Conservation (phyloP, 1,284 basidiomycete species). For the Cutaneotrichosporon sp. region DNA sequence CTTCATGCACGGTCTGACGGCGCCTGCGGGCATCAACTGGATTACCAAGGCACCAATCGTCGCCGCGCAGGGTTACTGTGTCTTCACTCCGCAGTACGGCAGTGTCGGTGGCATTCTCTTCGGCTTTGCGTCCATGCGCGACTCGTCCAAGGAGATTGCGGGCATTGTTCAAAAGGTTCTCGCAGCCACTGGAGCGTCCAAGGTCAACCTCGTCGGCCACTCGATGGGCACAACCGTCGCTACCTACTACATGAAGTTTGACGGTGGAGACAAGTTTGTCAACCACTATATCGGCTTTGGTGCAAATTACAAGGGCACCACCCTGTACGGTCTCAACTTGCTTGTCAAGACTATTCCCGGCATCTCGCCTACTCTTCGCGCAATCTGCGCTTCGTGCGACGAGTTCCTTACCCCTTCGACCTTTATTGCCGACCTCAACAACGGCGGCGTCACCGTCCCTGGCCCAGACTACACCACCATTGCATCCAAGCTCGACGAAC, state of each 20-base stretch:
- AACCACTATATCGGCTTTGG: constrained; percentile 15
- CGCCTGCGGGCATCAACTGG: constrained; percentile 14
- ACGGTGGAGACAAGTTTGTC: constrained; percentile 8
- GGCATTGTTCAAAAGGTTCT: constrained; percentile 10
- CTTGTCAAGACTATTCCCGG: constrained; percentile 14
- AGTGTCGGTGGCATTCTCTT: constrained; percentile 6
- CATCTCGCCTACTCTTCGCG: constrained; percentile 4
- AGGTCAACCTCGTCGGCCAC: constrained; percentile 21
- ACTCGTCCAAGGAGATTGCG: constrained; percentile 11
- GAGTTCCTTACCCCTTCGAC: constrained; percentile 10
- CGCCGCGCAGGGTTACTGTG: constrained; percentile 15
- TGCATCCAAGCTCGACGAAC: constrained; percentile 10
- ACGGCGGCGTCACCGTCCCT: constrained; percentile 12
- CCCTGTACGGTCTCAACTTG: constrained; percentile 13
- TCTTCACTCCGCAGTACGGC: constrained; percentile 20
- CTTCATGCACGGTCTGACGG: constrained; percentile 16
- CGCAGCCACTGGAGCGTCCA: constrained; percentile 10
- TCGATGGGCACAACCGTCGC: constrained; percentile 17
- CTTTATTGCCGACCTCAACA: constrained; percentile 12
- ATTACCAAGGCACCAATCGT: constrained; percentile 10
- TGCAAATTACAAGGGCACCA: constrained; percentile 14
- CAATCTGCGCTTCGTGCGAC: constrained; percentile 10
- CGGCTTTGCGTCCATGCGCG: constrained; percentile 12
- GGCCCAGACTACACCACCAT: constrained; percentile 18
- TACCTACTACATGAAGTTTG: constrained; percentile 17